Evolutionary conservation across 176 grass and related monocot genomes (phyloP).

Genomic region (Pontederia crassipes): DNA sequence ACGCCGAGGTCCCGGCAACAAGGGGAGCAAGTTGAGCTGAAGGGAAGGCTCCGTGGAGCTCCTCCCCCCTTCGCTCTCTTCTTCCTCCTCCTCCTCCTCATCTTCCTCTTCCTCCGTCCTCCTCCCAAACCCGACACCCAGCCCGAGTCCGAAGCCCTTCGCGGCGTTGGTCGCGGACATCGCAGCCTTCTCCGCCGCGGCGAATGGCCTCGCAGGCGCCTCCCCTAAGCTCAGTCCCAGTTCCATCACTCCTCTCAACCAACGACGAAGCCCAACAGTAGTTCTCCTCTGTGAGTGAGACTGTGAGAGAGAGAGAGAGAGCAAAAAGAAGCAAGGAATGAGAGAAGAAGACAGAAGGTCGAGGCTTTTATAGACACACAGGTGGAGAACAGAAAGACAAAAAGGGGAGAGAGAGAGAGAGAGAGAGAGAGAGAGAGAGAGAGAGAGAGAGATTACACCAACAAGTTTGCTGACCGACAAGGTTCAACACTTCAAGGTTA

Average conservation of each 20-base stretch:
- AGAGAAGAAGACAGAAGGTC: not conserved
- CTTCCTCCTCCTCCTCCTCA: not conserved
- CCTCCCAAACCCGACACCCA: not conserved
- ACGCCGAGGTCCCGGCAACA: not conserved
- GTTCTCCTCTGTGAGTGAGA: not conserved
- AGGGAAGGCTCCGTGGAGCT: not conserved
- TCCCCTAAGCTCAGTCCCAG: constrained; percentile 14
- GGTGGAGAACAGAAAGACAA: not conserved
- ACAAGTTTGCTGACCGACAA: constrained; percentile 7
- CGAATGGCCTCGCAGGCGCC: not conserved
- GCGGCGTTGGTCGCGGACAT: not conserved
- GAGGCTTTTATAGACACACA: constrained; percentile 6
- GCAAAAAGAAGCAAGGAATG: not conserved
- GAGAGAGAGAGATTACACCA: not conserved
- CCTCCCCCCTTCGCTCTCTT: not conserved
- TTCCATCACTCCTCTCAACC: not conserved
- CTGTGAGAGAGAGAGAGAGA: not conserved
- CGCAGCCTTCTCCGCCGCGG: not conserved
- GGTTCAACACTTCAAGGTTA: not conserved
- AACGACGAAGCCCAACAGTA: not conserved
- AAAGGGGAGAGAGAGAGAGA: not conserved
- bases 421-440: not conserved
- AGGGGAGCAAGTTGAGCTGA: constrained; percentile 14
- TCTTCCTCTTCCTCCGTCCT: not conserved
- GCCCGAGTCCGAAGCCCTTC: not conserved